Percentiles rank a stretch among this genome's conserved stretches.
Conservation (phyloP, 2,329 filamentous ascomycete species). For the Zymoseptoria pseudotritici region DNA sequence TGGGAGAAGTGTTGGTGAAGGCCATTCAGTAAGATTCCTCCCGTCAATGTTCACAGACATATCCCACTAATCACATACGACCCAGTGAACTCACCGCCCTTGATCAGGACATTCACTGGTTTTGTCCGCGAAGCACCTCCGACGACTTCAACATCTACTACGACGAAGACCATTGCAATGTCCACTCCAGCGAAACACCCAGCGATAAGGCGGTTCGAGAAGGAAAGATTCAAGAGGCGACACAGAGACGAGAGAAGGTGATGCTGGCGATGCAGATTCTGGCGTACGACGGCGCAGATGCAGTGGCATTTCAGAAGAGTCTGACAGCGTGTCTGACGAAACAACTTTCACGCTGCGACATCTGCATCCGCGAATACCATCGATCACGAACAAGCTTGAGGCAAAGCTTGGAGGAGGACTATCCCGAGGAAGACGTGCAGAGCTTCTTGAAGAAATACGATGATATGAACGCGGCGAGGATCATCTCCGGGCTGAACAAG, state of each 20-base stretch:
- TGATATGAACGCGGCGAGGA: slow-evolving; percentile 38
- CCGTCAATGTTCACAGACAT: background rate
- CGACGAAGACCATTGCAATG: slow-evolving; percentile 37
- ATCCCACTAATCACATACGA: slow-evolving; percentile 1
- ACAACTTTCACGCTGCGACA: slow-evolving; percentile 41
- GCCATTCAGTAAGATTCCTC: background rate
- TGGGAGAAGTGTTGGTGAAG: slow-evolving; percentile 7
- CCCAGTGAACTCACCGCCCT: slow-evolving; percentile 24
- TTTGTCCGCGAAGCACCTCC: slow-evolving; percentile 39
- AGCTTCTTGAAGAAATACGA: slow-evolving; percentile 39
- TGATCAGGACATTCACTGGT: slow-evolving; percentile 37
- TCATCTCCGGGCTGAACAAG: slow-evolving; percentile 36
- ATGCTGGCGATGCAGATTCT: slow-evolving; percentile 40
- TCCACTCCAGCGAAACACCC: slow-evolving; percentile 17
- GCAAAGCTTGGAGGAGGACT: slow-evolving; percentile 35
- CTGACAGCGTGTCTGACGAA: slow-evolving; percentile 33
- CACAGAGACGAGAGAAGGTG: slow-evolving; percentile 34
- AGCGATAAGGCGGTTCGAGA: slow-evolving; percentile 19
- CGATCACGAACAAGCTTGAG: slow-evolving; percentile 36
- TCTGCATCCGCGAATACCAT: slow-evolving; percentile 45
- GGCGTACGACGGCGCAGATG: slow-evolving; percentile 42
- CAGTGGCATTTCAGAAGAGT: slow-evolving; percentile 35
- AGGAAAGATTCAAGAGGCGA: slow-evolving; percentile 32
- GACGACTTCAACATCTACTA: slow-evolving; percentile 33
- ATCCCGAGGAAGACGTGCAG: slow-evolving; percentile 38